Conservation (phyloP, 176 grass and related monocot genomes). For the Juncus inflexus region DNA sequence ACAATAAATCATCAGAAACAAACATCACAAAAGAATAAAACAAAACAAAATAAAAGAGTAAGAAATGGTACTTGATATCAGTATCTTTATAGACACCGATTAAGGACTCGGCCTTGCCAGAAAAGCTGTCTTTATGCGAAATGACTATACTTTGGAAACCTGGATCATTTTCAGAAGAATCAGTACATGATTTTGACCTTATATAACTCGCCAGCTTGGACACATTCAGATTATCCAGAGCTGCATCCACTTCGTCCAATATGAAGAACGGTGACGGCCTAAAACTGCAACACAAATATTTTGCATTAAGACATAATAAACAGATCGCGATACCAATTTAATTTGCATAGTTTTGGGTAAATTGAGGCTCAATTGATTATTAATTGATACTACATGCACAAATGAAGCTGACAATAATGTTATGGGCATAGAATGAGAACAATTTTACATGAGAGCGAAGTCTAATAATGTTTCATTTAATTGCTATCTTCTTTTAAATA, state of each 20-base stretch:
- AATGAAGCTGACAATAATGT: too few relatives aligned
- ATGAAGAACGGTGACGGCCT: slow-evolving; percentile 91
- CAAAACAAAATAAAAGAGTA: neutral
- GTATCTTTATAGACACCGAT: slow-evolving; percentile 93
- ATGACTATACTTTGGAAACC: too few relatives aligned
- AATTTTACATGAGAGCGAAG: too few relatives aligned
- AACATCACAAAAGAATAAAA: neutral
- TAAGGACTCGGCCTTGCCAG: slow-evolving; percentile 94
- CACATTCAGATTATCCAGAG: slow-evolving; percentile 88
- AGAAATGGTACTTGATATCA: slow-evolving; percentile 53
- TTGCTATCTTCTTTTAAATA: too few relatives aligned
- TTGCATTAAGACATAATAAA: too few relatives aligned
- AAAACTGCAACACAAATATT: slow-evolving; percentile 41
- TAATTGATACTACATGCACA: too few relatives aligned
- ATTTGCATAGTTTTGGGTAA: too few relatives aligned
- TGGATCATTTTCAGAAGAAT: too few relatives aligned
- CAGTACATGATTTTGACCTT: slow-evolving; percentile 62
- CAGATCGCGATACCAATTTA: too few relatives aligned
- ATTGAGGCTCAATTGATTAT: too few relatives aligned
- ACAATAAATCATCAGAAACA: slow-evolving; percentile 11
- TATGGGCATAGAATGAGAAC: too few relatives aligned
- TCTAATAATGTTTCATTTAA: too few relatives aligned
- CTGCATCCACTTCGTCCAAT: slow-evolving; percentile 89
- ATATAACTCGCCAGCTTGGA: slow-evolving; percentile 85
- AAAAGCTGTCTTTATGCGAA: slow-evolving; percentile 51